phyloP scores from a whole-genome alignment of 345 rosid species.

The Sapria himalayana region DNA sequence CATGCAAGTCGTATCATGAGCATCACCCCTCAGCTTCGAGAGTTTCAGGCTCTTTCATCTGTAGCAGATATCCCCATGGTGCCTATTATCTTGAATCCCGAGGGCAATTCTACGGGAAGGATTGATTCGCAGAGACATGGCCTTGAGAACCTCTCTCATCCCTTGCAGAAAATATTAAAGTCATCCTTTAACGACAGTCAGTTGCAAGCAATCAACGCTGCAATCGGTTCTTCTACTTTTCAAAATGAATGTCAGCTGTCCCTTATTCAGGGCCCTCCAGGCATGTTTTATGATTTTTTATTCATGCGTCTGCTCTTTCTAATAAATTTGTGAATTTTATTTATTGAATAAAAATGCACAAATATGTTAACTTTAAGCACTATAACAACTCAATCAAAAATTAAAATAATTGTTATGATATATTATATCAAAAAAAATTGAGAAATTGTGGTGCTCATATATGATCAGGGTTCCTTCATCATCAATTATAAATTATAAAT shows the following conservation, averaged over 20 bases:
- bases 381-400: no score
- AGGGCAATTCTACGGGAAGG: conserved; percentile 14
- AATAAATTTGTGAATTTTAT: no score
- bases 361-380: no score
- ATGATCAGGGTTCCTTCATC: no score
- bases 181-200: conserved; percentile 80
- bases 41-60: conserved; percentile 80
- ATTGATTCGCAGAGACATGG: conserved; percentile 19
- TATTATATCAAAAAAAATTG: no score
- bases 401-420: no score
- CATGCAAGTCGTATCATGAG: conserved; percentile 76
- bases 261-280: conserved; percentile 99
- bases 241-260: conserved; percentile 48
- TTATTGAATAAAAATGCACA: no score
- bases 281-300: conserved; percentile 14
- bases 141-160: conserved; percentile 33
- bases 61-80: conserved; percentile 51
- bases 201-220: conserved; percentile 55
- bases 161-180: conserved; percentile 41
- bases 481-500: no score
- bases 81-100: conserved; percentile 55
- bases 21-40: conserved; percentile 79
- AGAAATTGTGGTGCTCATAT: no score
- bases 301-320: no score
- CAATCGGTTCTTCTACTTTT: conserved; percentile 26